Conservation (phyloP, 2,329 filamentous ascomycete species). For the Diaporthe capsici region DNA sequence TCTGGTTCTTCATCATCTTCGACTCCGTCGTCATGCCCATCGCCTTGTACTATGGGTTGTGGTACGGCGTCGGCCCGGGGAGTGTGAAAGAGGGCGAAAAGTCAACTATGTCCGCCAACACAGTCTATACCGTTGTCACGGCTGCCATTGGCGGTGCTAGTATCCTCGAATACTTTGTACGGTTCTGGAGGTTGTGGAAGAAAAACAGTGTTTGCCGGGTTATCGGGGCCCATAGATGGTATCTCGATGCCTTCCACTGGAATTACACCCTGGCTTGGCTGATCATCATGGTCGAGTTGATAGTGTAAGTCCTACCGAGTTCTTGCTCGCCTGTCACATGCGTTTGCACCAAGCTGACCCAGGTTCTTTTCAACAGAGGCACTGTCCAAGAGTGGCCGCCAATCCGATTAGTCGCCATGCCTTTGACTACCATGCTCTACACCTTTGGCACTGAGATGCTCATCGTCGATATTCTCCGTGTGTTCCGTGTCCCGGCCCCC, state of each 20-base stretch:
- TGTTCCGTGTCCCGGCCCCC: constrained; percentile 59
- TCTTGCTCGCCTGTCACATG: neutral
- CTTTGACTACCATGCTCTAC: constrained; percentile 65
- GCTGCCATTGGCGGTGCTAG: constrained; percentile 65
- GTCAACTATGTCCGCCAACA: constrained; percentile 45
- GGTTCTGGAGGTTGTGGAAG: constrained; percentile 66
- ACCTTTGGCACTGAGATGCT: constrained; percentile 59
- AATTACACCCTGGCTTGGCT: constrained; percentile 68
- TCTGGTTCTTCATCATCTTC: constrained; percentile 62
- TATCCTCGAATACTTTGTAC: constrained; percentile 67
- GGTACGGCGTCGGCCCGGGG: constrained; percentile 53
- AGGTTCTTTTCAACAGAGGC: constrained; percentile 31
- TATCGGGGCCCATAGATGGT: constrained; percentile 47
- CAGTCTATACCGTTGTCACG: constrained; percentile 67
- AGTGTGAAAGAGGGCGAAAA: constrained; percentile 54
- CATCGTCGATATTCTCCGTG: constrained; percentile 56
- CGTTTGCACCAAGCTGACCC: neutral
- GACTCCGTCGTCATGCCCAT: constrained; percentile 65
- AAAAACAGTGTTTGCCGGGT: constrained; percentile 66
- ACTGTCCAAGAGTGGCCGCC: constrained; percentile 61
- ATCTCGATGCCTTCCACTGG: constrained; percentile 72
- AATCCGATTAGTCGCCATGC: constrained; percentile 65
- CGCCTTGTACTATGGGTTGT: constrained; percentile 65
- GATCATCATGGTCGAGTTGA: constrained; percentile 69
- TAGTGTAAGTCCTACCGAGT: constrained; percentile 54